A percentile compares a stretch with the other conserved stretches of the same genome.
phyloP scores from a whole-genome alignment of 1,284 basidiomycete genomes.

The Ustilago trichophora region DNA sequence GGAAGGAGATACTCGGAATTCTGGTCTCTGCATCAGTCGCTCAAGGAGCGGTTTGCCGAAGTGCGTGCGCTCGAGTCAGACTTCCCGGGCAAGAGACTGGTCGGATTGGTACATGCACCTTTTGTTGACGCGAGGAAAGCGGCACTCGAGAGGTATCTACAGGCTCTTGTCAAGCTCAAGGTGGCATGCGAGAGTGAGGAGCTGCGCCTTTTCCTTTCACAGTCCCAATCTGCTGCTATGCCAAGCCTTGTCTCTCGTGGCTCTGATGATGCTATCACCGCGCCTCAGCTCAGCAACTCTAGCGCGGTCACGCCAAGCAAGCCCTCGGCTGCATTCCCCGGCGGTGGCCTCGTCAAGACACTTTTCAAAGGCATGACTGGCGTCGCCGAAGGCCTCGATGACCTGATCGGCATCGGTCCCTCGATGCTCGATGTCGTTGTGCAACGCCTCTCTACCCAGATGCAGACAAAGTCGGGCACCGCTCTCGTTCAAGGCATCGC shows the following conservation, averaged over 20 bases:
- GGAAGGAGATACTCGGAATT: slow-evolving; percentile 94
- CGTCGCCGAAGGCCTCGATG: slow-evolving; percentile 55
- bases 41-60: slow-evolving; percentile 72
- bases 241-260: no score
- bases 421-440: slow-evolving; percentile 56
- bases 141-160: slow-evolving; percentile 86
- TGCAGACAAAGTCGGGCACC: slow-evolving; percentile 30
- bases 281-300: not conserved
- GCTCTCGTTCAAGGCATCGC: slow-evolving; percentile 34
- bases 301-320: slow-evolving; percentile 10
- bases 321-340: slow-evolving; percentile 16
- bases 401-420: slow-evolving; percentile 51
- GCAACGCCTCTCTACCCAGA: slow-evolving; percentile 56
- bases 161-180: slow-evolving; percentile 69
- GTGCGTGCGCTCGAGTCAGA: slow-evolving; percentile 45
- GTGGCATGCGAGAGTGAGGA: slow-evolving; percentile 74
- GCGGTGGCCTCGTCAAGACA: slow-evolving; percentile 41
- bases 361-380: slow-evolving; percentile 53
- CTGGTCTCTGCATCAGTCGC: slow-evolving; percentile 81
- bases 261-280: no score
- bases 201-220: slow-evolving; percentile 83
- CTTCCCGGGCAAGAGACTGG: slow-evolving; percentile 55
- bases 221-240: slow-evolving; percentile 14
- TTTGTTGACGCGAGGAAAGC: slow-evolving; percentile 78
- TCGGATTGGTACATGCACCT: slow-evolving; percentile 43